Percentiles rank a stretch among this genome's conserved stretches.
Evolutionary conservation across 1,284 basidiomycete genomes (phyloP).

Genomic region (Cutaneotrichosporon dermatis): DNA sequence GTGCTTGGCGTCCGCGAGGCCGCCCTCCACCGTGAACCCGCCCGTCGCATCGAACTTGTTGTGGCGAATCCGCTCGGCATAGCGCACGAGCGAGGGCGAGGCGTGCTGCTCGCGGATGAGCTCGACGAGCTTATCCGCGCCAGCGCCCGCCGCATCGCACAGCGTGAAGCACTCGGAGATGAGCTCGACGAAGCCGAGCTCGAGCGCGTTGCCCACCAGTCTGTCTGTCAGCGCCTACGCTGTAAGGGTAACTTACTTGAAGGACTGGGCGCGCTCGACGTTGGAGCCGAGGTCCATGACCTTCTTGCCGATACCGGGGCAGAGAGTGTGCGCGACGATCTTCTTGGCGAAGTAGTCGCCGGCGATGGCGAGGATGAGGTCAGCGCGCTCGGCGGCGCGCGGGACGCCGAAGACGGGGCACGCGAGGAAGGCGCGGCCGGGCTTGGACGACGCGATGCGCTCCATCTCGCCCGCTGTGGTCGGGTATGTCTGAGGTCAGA

Average conservation of each 20-base stretch:
- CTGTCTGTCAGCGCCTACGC: conserved; percentile 16
- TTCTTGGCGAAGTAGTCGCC: conserved; percentile 82
- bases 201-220: conserved; percentile 45
- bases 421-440: conserved; percentile 65
- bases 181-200: conserved; percentile 60
- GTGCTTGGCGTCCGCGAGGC: conserved; percentile 72
- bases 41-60: conserved; percentile 68
- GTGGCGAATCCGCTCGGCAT: conserved; percentile 33
- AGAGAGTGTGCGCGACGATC: conserved; percentile 62
- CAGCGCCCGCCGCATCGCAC: conserved; percentile 77
- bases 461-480: conserved; percentile 72
- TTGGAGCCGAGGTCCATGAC: conserved; percentile 53
- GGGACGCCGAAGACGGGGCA: conserved; percentile 73
- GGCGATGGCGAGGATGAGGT: conserved; percentile 70
- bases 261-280: conserved; percentile 59
- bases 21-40: conserved; percentile 80
- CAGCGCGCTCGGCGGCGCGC: conserved; percentile 61
- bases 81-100: conserved; percentile 28
- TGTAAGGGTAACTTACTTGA: conserved; percentile 61
- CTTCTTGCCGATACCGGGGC: conserved; percentile 75
- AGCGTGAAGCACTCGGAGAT: conserved; percentile 76
- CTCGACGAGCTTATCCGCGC: conserved; percentile 55
- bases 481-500: conserved; percentile 59
- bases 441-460: conserved; percentile 59
- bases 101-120: conserved; percentile 56